These are phyloP conservation scores for Aspergillus japonicus DNA, from an alignment of 2,329 filamentous ascomycete species.

Conservation along the genomic window DNA sequence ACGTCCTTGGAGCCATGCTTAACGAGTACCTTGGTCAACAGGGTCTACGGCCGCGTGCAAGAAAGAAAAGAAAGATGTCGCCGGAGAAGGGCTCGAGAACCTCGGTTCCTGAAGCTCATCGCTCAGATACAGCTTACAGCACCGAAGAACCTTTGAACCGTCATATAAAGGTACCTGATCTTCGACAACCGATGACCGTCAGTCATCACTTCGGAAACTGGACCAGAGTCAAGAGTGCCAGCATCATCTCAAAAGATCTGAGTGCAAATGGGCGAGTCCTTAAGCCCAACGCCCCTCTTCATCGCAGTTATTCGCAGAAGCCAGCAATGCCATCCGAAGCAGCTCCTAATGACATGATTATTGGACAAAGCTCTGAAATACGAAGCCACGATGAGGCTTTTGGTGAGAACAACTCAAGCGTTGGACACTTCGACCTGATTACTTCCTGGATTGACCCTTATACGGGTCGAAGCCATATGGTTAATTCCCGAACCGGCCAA, in stretches of 20 bases:
- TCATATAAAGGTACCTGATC: conserved; percentile 32
- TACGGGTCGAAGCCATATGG: conserved; percentile 43
- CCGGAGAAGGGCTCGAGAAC: conserved; percentile 2
- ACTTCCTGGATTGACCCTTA: conserved; percentile 60
- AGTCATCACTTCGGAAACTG: conserved; percentile 35
- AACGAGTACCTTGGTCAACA: conserved; percentile 73
- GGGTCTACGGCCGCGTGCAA: conserved; percentile 60
- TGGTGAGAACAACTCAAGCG: not conserved
- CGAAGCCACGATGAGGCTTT: not conserved
- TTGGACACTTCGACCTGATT: conserved; percentile 17
- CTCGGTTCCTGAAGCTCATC: not conserved
- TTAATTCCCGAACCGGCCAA: conserved; percentile 39
- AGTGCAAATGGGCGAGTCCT: not conserved
- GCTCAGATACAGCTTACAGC: conserved; percentile 1
- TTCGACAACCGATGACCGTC: conserved; percentile 16
- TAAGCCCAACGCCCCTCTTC: not conserved
- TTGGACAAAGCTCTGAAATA: not conserved
- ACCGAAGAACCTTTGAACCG: conserved; percentile 27
- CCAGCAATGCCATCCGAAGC: not conserved
- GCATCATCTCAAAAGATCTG: conserved; percentile 7
- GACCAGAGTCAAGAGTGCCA: conserved; percentile 44
- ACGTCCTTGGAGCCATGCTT: conserved; percentile 67
- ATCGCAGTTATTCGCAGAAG: not conserved
- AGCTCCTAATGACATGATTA: not conserved
- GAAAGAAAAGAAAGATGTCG: conserved; percentile 16